A percentile compares a stretch with the other conserved stretches of the same genome.
These are phyloP conservation scores for Wickerhamiella infanticola DNA, from an alignment of 1,139 yeast genomes.

Conservation along the genomic window DNA sequence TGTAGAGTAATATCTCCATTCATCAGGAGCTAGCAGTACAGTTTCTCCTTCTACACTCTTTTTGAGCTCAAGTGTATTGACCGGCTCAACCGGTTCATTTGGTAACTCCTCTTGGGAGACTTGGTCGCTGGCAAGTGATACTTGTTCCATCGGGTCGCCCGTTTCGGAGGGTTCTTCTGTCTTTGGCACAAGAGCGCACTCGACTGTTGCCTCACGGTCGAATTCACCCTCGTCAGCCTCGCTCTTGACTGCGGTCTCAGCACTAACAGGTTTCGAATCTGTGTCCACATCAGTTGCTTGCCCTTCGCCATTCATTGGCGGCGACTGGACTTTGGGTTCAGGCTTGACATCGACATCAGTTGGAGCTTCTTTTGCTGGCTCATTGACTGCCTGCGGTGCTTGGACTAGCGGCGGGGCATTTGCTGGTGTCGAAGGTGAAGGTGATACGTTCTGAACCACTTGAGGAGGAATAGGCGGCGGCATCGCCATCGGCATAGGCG, in stretches of 20 bases:
- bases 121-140: too few relatives aligned
- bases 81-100: background rate
- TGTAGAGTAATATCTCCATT: slow-evolving; percentile 61
- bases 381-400: too few relatives aligned
- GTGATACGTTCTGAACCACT: background rate
- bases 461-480: background rate
- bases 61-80: slow-evolving; percentile 35
- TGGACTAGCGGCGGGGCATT: too few relatives aligned
- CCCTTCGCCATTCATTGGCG: background rate
- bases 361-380: background rate
- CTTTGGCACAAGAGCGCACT: background rate
- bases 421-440: too few relatives aligned
- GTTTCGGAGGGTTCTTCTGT: background rate
- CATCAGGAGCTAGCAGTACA: slow-evolving; percentile 34
- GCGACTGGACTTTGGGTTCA: background rate
- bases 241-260: background rate
- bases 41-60: slow-evolving; percentile 50
- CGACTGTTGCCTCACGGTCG: background rate
- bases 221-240: background rate
- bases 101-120: background rate
- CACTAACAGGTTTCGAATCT: background rate
- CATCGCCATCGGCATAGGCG: background rate
- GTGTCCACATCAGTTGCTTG: background rate
- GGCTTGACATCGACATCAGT: background rate
- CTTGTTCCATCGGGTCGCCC: too few relatives aligned